phyloP scores from a whole-genome alignment of 768 basidiomycete genomes.

The Calocybe indica region DNA sequence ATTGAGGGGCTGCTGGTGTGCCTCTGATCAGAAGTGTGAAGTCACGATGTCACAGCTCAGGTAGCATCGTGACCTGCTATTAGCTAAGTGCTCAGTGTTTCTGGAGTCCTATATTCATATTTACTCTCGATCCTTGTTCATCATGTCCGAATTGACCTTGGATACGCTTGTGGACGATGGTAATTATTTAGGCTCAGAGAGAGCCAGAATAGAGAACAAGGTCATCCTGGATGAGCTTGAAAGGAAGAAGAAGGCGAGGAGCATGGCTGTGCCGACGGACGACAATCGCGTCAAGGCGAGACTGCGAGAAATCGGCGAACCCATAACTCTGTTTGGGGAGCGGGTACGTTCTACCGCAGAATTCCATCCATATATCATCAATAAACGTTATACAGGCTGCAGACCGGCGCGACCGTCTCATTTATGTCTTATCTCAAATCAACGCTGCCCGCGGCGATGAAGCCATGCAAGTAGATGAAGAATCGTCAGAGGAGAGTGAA shows the following conservation, averaged over 20 bases:
- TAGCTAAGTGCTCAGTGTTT: too few relatives aligned
- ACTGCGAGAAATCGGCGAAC: conserved; percentile 90
- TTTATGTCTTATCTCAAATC: conserved; percentile 92
- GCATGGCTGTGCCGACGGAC: conserved; percentile 94
- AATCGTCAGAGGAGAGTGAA: conserved; percentile 63
- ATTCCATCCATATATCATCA: conserved; percentile 6
- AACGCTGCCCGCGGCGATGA: conserved; percentile 84
- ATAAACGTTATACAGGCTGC: conserved; percentile 57
- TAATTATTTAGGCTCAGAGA: conserved; percentile 65
- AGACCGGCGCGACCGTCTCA: conserved; percentile 92
- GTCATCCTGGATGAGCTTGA: conserved; percentile 94
- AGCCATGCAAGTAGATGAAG: conserved; percentile 67
- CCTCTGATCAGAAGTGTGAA: too few relatives aligned
- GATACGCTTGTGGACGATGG: conserved; percentile 78
- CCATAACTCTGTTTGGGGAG: conserved; percentile 97
- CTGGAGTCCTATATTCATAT: too few relatives aligned
- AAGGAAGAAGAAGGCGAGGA: conserved; percentile 91
- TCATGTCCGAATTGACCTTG: conserved; percentile 70
- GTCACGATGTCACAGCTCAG: too few relatives aligned
- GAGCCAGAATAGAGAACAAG: conserved; percentile 76
- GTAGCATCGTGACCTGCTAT: too few relatives aligned
- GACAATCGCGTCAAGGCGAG: conserved; percentile 88
- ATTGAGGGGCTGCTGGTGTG: too few relatives aligned
- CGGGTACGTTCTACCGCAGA: conserved; percentile 54
- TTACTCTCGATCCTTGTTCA: not conserved